These are phyloP conservation scores for Eucommia ulmoides DNA, from an alignment of 257 asterid genomes.

Conservation along the genomic window DNA sequence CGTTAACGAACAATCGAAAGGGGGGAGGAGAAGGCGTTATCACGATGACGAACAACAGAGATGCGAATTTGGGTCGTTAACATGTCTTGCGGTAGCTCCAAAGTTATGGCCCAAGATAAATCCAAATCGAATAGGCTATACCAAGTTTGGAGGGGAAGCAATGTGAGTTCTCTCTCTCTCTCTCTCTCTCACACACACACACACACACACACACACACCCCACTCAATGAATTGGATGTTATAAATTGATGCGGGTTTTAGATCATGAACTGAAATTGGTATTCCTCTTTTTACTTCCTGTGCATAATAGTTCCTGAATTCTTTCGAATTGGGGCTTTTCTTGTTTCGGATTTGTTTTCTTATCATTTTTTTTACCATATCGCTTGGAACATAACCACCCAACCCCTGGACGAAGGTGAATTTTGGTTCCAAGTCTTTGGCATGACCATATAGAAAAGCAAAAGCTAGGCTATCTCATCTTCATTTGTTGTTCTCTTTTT, in stretches of 20 bases:
- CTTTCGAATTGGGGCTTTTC: not conserved
- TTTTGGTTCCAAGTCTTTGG: too few species aligned
- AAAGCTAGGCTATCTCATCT: too few species aligned
- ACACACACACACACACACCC: too few species aligned
- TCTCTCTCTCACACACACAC: not conserved
- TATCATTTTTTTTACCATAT: too few species aligned
- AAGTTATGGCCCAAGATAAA: constrained; percentile 35
- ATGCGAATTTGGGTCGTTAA: constrained; percentile 17
- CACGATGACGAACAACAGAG: constrained; percentile 5
- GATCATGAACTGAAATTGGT: not conserved
- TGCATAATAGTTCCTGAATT: not conserved
- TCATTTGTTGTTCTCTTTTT: too few species aligned
- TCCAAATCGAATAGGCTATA: constrained; percentile 46
- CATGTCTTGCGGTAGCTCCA: not conserved
- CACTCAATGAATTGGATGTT: too few species aligned
- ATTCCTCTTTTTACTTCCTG: not conserved
- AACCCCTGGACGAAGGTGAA: too few species aligned
- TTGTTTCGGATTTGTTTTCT: not conserved
- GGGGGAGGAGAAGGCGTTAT: constrained; percentile 4
- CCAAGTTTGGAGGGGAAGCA: constrained; percentile 77
- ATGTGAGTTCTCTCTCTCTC: constrained; percentile 29
- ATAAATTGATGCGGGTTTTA: too few species aligned
- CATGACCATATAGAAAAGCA: too few species aligned
- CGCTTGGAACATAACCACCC: too few species aligned
- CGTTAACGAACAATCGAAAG: constrained; percentile 7